Percentiles rank a stretch among this genome's conserved stretches.
phyloP scores from a whole-genome alignment of 108 stramenopile genomes.

The Stephanodiscus minutulus region DNA sequence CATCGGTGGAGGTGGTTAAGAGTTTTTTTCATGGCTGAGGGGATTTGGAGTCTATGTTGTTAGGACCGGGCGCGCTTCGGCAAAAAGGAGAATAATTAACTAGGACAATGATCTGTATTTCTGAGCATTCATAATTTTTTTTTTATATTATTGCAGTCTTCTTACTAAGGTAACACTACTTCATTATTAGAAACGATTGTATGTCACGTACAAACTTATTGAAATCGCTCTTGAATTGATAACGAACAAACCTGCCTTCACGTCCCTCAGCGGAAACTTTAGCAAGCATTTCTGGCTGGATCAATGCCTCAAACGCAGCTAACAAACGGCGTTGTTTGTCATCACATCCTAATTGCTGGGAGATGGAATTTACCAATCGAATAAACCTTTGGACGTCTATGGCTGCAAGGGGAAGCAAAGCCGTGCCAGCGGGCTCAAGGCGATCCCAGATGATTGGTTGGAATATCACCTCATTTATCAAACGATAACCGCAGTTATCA shows the following conservation, averaged over 20 bases:
- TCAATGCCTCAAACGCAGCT: conserved; percentile 60
- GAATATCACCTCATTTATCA: conserved; percentile 80
- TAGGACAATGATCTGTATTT: not conserved
- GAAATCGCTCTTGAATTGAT: conserved; percentile 76
- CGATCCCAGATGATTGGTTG: conserved; percentile 79
- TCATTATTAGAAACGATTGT: conserved; percentile 74
- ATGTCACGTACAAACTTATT: conserved; percentile 76
- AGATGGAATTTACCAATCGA: conserved; percentile 58
- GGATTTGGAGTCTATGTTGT: not conserved
- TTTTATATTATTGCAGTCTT: no score
- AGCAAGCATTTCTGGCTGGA: conserved; percentile 64
- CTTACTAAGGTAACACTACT: no score
- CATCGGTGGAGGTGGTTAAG: conserved; percentile 72
- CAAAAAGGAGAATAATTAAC: not conserved
- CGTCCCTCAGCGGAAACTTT: conserved; percentile 58
- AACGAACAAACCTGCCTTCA: conserved; percentile 71
- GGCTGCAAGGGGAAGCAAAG: conserved; percentile 68
- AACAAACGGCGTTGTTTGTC: conserved; percentile 63
- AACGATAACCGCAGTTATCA: conserved; percentile 62
- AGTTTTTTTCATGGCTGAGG: conserved; percentile 5
- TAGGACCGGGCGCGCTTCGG: no score
- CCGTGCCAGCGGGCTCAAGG: conserved; percentile 71
- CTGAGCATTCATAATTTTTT: not conserved
- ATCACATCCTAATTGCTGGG: conserved; percentile 54
- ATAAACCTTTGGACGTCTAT: conserved; percentile 66